Evolutionary conservation across 1,284 basidiomycete species (phyloP).

Genomic region (Mycosarcoma mackinlayi): DNA sequence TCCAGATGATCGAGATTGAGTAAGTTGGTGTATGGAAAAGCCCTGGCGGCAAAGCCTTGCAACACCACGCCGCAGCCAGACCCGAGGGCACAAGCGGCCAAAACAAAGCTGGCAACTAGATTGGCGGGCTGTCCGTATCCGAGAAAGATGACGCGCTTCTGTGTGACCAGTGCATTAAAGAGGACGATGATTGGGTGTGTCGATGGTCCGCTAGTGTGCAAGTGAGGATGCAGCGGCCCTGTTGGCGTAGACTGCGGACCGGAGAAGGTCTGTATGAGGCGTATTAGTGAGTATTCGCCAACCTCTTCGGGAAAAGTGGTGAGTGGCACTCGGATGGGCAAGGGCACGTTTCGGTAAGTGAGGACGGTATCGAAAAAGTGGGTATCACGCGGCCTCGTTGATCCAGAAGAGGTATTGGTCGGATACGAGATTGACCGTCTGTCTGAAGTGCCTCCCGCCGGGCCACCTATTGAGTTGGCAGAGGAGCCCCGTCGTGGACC

Average conservation of each 20-base stretch:
- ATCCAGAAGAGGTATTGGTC: constrained; percentile 19
- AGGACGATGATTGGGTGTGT: constrained; percentile 94
- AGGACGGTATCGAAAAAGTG: constrained; percentile 90
- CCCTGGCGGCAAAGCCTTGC: constrained; percentile 84
- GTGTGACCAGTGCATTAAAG: constrained; percentile 92
- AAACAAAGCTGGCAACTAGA: constrained; percentile 86
- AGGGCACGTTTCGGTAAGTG: constrained; percentile 71
- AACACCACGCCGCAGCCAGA: constrained; percentile 84
- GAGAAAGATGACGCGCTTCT: constrained; percentile 92
- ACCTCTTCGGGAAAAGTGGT: constrained; percentile 79
- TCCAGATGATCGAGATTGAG: constrained; percentile 89
- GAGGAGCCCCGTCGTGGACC: constrained; percentile 42
- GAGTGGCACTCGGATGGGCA: constrained; percentile 58
- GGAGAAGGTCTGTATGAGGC: constrained; percentile 88
- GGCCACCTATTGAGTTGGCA: constrained; percentile 29
- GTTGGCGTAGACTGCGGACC: constrained; percentile 71
- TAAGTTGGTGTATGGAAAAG: constrained; percentile 93
- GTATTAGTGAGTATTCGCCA: constrained; percentile 95
- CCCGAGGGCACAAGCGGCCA: constrained; percentile 90
- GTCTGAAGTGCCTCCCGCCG: constrained; percentile 2
- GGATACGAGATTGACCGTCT: constrained; percentile 18
- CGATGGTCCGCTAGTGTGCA: constrained; percentile 88
- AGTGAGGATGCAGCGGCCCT: constrained; percentile 86
- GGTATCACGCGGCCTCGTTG: constrained; percentile 75
- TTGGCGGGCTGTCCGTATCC: constrained; percentile 81